phyloP scores from a whole-genome alignment of 2,329 filamentous ascomycete genomes.

The Penicillium glabrum region DNA sequence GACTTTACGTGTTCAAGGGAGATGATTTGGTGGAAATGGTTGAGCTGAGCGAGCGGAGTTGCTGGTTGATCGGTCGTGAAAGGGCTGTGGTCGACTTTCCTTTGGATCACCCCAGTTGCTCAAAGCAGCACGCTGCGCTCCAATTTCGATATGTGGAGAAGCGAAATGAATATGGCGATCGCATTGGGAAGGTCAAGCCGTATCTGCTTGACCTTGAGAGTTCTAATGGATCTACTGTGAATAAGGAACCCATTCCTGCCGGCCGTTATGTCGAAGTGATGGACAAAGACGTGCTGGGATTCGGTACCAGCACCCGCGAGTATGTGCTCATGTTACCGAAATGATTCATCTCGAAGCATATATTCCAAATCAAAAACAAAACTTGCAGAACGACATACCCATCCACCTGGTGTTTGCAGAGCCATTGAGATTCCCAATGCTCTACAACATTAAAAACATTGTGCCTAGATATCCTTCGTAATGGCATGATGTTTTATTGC shows the following conservation, averaged over 20 bases:
- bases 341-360: neutral
- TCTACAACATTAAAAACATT: neutral
- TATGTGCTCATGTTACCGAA: conserved; percentile 85
- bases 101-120: conserved; percentile 87
- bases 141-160: conserved; percentile 87
- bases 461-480: neutral
- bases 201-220: conserved; percentile 94
- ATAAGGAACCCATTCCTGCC: conserved; percentile 69
- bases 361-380: neutral
- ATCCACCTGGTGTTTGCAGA: neutral
- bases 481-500: neutral
- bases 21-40: conserved; percentile 78
- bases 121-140: conserved; percentile 92
- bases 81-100: conserved; percentile 75
- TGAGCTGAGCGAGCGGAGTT: conserved; percentile 72
- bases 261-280: conserved; percentile 82
- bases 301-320: conserved; percentile 85
- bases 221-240: conserved; percentile 84
- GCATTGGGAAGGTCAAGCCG: conserved; percentile 73
- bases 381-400: neutral
- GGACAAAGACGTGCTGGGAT: conserved; percentile 84
- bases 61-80: conserved; percentile 88
- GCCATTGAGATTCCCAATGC: neutral
- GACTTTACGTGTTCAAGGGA: conserved; percentile 89
- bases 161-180: conserved; percentile 83